These are phyloP conservation scores for Macrophomina pseudophaseolina DNA, from an alignment of 2,329 filamentous ascomycete species.

Conservation along the genomic window DNA sequence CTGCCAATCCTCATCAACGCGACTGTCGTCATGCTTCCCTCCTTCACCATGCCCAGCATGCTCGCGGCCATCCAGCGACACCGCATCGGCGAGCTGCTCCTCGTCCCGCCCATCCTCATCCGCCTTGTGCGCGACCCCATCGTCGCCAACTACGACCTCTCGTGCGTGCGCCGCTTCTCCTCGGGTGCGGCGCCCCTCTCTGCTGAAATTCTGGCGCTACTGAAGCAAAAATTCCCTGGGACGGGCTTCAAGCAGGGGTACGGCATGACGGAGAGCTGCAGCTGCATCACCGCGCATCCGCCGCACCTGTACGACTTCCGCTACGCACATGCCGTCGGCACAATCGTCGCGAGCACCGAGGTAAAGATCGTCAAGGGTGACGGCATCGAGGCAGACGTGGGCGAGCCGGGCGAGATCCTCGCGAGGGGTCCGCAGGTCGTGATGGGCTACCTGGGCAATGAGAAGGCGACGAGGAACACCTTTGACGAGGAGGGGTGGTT, in stretches of 20 bases:
- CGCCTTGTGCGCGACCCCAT: conserved; percentile 63
- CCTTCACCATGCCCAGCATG: conserved; percentile 67
- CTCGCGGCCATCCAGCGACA: conserved; percentile 59
- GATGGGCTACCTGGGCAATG: conserved; percentile 57
- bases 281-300: conserved; percentile 67
- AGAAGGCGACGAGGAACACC: conserved; percentile 49
- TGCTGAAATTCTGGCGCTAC: conserved; percentile 61
- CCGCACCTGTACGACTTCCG: conserved; percentile 61
- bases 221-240: conserved; percentile 62
- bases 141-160: conserved; percentile 62
- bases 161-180: conserved; percentile 60
- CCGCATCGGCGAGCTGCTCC: conserved; percentile 60
- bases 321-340: conserved; percentile 62
- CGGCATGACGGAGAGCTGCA: conserved; percentile 71
- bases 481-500: conserved; percentile 57
- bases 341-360: conserved; percentile 63
- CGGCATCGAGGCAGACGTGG: conserved; percentile 58
- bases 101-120: conserved; percentile 67
- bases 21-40: conserved; percentile 68
- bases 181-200: conserved; percentile 66
- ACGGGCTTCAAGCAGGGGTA: conserved; percentile 70
- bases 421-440: conserved; percentile 55
- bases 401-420: conserved; percentile 59
- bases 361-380: conserved; percentile 65
- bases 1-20: conserved; percentile 67